These are phyloP conservation scores for Aspergillus fischeri DNA, from an alignment of 2,329 filamentous ascomycete species.

Conservation along the genomic window DNA sequence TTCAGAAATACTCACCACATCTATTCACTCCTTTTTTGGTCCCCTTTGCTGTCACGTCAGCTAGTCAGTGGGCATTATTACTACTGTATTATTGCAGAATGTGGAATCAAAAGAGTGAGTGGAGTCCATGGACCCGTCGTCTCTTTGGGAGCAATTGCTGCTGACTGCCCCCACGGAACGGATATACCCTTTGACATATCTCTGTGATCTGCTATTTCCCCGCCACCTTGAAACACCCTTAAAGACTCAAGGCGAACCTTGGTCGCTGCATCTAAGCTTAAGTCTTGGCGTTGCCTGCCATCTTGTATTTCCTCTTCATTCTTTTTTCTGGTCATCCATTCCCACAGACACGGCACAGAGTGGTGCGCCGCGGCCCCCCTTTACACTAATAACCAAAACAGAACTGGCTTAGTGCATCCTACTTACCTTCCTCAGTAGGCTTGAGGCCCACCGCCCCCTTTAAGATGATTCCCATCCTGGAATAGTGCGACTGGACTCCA, in stretches of 20 bases:
- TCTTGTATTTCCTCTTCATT: neutral
- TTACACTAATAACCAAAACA: neutral
- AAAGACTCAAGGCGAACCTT: slow-evolving; percentile 28
- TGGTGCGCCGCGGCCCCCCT: neutral
- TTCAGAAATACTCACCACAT: neutral
- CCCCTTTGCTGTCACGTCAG: neutral
- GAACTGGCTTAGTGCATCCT: neutral
- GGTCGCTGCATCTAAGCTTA: slow-evolving; percentile 9
- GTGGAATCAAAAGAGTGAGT: slow-evolving; percentile 3
- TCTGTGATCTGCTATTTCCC: slow-evolving; percentile 28
- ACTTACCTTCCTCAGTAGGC: neutral
- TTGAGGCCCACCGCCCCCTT: neutral
- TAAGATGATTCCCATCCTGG: neutral
- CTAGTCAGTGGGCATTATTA: neutral
- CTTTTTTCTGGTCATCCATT: slow-evolving; percentile 3
- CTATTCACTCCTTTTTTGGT: neutral
- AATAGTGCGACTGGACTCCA: neutral
- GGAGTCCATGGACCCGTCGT: slow-evolving; percentile 10
- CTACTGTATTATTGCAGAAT: slow-evolving; percentile 5
- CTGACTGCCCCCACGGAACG: slow-evolving; percentile 22
- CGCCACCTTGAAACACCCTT: slow-evolving; percentile 31
- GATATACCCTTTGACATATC: slow-evolving; percentile 32
- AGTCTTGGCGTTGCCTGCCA: slow-evolving; percentile 2
- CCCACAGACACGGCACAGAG: neutral
- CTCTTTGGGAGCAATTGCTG: slow-evolving; percentile 9